A percentile compares a stretch with the other conserved stretches of the same genome.
Evolutionary conservation across 2,329 filamentous ascomycete genomes (phyloP).

Genomic region (Neofusicoccum parvum): DNA sequence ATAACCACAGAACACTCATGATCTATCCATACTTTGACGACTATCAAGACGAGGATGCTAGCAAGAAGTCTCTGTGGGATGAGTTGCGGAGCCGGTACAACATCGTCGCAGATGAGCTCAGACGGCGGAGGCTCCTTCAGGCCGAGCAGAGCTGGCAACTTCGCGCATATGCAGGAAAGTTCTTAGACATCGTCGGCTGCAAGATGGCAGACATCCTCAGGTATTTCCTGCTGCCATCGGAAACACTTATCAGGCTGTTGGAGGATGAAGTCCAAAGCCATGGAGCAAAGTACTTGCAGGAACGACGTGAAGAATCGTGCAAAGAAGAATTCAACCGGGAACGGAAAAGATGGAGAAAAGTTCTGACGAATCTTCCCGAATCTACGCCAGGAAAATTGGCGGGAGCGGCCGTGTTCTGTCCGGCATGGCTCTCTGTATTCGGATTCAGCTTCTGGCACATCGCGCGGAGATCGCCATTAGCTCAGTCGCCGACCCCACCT

Average conservation of each 20-base stretch:
- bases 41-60: slow-evolving; percentile 23
- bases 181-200: slow-evolving; percentile 39
- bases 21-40: slow-evolving; percentile 39
- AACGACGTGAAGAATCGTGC: slow-evolving; percentile 25
- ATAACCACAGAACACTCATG: slow-evolving; percentile 45
- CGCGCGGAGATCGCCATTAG: slow-evolving; percentile 28
- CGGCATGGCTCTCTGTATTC: slow-evolving; percentile 37
- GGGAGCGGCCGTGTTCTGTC: slow-evolving; percentile 39
- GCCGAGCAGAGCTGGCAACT: slow-evolving; percentile 40
- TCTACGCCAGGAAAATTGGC: slow-evolving; percentile 30
- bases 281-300: background rate
- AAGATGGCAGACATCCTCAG: slow-evolving; percentile 41
- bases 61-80: slow-evolving; percentile 28
- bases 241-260: slow-evolving; percentile 23
- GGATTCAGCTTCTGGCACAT: slow-evolving; percentile 47
- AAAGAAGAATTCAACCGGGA: slow-evolving; percentile 36
- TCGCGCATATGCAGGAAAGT: slow-evolving; percentile 36
- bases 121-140: slow-evolving; percentile 35
- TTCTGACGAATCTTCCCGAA: slow-evolving; percentile 35
- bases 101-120: slow-evolving; percentile 31
- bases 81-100: slow-evolving; percentile 32
- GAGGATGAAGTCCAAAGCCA: slow-evolving; percentile 8
- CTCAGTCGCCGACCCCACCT: slow-evolving; percentile 25
- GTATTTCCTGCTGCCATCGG: slow-evolving; percentile 40
- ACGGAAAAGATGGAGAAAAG: slow-evolving; percentile 32